Evolutionary conservation across 139 green algal species (phyloP).

Genomic region (Micromonas commoda): DNA sequence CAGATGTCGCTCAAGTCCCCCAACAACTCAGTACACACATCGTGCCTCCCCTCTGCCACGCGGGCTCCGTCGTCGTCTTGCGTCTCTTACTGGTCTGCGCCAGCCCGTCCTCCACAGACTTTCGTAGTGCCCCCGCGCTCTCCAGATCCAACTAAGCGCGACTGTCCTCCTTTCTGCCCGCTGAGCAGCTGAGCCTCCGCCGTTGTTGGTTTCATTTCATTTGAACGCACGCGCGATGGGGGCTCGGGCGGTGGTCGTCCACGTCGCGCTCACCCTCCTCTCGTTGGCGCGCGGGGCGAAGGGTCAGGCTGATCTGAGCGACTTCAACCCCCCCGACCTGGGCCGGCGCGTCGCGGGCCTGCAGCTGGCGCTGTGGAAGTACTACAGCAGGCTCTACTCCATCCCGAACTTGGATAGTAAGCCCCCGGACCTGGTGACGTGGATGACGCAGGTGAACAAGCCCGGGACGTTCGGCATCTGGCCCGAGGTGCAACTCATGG

Average conservation of each 20-base stretch:
- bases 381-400: neutral
- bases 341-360: neutral
- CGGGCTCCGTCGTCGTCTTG: neutral
- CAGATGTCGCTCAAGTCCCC: neutral
- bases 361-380: neutral
- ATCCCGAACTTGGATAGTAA: neutral
- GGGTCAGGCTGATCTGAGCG: neutral
- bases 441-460: neutral
- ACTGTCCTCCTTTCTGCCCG: too few species aligned
- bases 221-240: neutral
- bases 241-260: neutral
- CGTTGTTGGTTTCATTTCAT: too few species aligned
- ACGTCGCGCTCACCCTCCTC: neutral
- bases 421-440: neutral
- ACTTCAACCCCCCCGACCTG: neutral
- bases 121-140: neutral
- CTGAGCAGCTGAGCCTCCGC: too few species aligned
- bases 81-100: neutral
- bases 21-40: neutral
- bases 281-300: neutral
- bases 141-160: too few species aligned
- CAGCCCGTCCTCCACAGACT: neutral
- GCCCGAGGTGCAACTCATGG: neutral
- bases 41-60: neutral
- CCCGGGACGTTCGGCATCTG: neutral